Evolutionary conservation across 768 basidiomycete genomes (phyloP), one percentile per base, ranked within the genome.

Genomic region (Leccinum subgranulosum): DNA sequence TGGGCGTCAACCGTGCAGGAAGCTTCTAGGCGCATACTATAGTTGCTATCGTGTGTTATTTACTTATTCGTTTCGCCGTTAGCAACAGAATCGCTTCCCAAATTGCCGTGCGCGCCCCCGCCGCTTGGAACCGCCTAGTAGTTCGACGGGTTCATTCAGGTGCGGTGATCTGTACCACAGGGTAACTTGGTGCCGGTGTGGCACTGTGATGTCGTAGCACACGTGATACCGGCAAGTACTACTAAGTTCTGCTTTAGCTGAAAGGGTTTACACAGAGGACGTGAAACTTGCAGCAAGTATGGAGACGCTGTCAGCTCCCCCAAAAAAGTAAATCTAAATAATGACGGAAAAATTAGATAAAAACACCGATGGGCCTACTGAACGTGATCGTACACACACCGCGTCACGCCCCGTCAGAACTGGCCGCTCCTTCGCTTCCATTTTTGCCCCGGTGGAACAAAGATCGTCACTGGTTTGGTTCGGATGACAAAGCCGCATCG

Each of bases 221-320:
- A 64, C 57, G 66, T 64, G 66, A 68, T 64, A n/a, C 55, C 66
- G 68, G 66, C 65, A 69, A 68, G 62, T 12, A 33, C 12, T 33
- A 33, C 31, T 60, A 67, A 53, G 66, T 63, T 66, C 21, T 21
- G 56, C 63, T 55, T 51, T 48, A 50, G 49, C 23, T 51, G 51
- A 61, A 67, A 65, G 60, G 63, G 60, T 57, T 23, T 53, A 33
- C 28, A 31, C 23, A 48, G 47, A 25, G 23, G 53, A 60, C 49
- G 55, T 67, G 66, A 67, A 67, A 69, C 67, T 64, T 23, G 9
- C 46, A 43, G 3, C 4, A 23, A 46, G 60, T 60, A 68, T 68
- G 66, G 66, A 68, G 60, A 56, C 56, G 7, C 23, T 56, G 63
- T 57, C 66, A 68, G 54, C 33, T 4, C 39, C 17, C 41, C 25